A percentile compares a stretch with the other conserved stretches of the same genome.
These are phyloP conservation scores for Nothophytophthora sp. DNA, from an alignment of 352 stramenopile genomes.

Conservation along the genomic window DNA sequence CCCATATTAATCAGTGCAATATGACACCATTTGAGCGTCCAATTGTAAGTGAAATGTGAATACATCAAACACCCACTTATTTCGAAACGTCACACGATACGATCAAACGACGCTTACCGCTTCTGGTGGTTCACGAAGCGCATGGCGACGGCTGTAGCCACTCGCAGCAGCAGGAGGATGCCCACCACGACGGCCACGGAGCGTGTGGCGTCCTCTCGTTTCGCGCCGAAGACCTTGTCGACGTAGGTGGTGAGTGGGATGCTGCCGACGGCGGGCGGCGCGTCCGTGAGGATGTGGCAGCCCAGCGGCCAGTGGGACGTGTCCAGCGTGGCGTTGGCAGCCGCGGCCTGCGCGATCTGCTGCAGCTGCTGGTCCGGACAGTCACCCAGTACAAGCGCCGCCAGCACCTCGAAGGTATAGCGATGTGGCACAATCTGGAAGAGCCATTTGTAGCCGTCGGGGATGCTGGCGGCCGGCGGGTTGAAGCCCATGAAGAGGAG, in stretches of 20 bases:
- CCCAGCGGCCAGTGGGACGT: too few relatives aligned
- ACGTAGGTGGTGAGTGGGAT: too few relatives aligned
- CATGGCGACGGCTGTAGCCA: slow-evolving; percentile 13
- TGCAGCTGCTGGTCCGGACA: slow-evolving; percentile 1
- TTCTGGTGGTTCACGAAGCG: slow-evolving; percentile 24
- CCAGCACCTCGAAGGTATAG: slow-evolving; percentile 10
- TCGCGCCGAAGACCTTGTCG: slow-evolving; percentile 19
- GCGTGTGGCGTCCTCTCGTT: slow-evolving; percentile 9
- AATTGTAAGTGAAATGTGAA: too few relatives aligned
- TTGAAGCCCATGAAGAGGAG: slow-evolving; percentile 56
- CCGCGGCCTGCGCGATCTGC: slow-evolving; percentile 5
- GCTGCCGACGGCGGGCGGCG: too few relatives aligned
- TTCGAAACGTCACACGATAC: too few relatives aligned
- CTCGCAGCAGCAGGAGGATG: slow-evolving; percentile 14
- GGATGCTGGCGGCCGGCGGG: slow-evolving; percentile 26
- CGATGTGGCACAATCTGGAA: slow-evolving; percentile 8
- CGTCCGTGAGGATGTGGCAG: too few relatives aligned
- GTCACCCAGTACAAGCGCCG: slow-evolving; percentile 7
- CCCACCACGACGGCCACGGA: slow-evolving; percentile 9
- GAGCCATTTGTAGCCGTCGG: slow-evolving; percentile 22
- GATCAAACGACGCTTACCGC: too few relatives aligned
- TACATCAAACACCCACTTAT: too few relatives aligned
- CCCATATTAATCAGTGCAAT: too few relatives aligned
- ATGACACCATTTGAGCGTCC: too few relatives aligned
- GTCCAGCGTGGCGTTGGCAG: slow-evolving; percentile 12